Base-by-base conservation (phyloP, 495 filamentous ascomycete genomes). In the Sphaerosporella brunnea region DNA sequence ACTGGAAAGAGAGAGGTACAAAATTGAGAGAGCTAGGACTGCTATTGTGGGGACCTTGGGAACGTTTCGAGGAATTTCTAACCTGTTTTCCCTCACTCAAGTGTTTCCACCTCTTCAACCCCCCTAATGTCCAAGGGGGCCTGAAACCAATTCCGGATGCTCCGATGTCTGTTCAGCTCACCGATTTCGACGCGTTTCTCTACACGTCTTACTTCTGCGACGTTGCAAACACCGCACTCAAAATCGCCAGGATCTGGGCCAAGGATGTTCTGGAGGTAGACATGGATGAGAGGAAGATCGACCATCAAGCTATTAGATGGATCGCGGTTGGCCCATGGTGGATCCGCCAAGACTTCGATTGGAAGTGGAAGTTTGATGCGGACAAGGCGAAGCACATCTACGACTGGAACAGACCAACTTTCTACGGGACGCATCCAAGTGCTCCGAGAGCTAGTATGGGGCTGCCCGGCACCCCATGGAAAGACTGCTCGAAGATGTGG, bases 351-450 rank as follows among this genome's bases (percentile, higher is more conserved):
- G 21, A 44, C 2, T 10, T 13, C 23, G 16, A 37, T 34, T 52
- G 39, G 39, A 43, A 24, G n/a, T 55, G 53, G 53, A 53, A 42
- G n/a, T 55, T 51, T 51, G 45, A 34, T 11, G 49, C 45, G 7
- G 35, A 55, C 16, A 38, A 50, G 19, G 51, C 53, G 11, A 34
- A 8, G 45, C 43, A 50, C 30, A 32, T 32, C 7, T 32, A 32
- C 28, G n/a, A n/a, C n/a, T n/a, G n/a, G n/a, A n/a, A n/a, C n/a
- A n/a, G n/a, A n/a, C n/a, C n/a, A n/a, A 32, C 13, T 32, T 5
- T 13, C 5, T 13, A 32, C 5, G 5, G 28, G 28, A 32, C 28
- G 28, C 28, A 13, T 32, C 28, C 28, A 32, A 32, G 13, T 32
- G 5, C 28, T 32, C 7, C 13, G 28, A 13, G 28, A 32, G 7